These are phyloP conservation scores for Thraustochytrium sp. DNA, from an alignment of 352 stramenopile species.

Conservation along the genomic window DNA sequence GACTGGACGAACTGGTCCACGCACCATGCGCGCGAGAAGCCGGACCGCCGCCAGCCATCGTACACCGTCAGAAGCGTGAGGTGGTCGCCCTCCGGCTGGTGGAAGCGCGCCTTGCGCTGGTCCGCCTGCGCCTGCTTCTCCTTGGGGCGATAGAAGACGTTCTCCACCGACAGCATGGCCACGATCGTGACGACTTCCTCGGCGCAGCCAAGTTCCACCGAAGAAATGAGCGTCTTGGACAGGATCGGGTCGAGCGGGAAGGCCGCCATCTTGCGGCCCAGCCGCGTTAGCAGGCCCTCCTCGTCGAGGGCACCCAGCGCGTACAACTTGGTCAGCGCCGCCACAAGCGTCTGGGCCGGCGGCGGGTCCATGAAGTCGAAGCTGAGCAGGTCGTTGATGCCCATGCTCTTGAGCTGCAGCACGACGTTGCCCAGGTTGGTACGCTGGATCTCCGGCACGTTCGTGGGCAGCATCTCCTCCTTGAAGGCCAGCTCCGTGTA, in stretches of 20 bases:
- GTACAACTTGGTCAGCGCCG: slow-evolving; percentile 95
- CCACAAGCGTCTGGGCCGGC: slow-evolving; percentile 90
- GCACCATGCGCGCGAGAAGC: slow-evolving; percentile 98
- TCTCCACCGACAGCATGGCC: slow-evolving; percentile 96
- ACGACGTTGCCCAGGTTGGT: slow-evolving; percentile 97
- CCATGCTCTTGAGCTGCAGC: slow-evolving; percentile 98
- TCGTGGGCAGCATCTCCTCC: slow-evolving; percentile 89
- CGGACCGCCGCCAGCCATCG: slow-evolving; percentile 93
- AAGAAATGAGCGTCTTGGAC: slow-evolving; percentile 96
- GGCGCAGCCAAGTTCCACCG: slow-evolving; percentile 83
- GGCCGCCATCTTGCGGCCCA: slow-evolving; percentile 98
- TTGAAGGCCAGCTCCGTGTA: slow-evolving; percentile 99
- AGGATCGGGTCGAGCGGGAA: slow-evolving; percentile 98
- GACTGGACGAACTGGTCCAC: slow-evolving; percentile 99
- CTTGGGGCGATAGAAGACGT: slow-evolving; percentile 96
- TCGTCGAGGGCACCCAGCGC: slow-evolving; percentile 94
- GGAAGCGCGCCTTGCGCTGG: slow-evolving; percentile 98
- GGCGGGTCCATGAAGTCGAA: slow-evolving; percentile 99
- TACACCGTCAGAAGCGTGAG: slow-evolving; percentile 96
- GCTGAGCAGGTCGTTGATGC: slow-evolving; percentile 96
- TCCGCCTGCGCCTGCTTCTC: slow-evolving; percentile 98
- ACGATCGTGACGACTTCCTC: slow-evolving; percentile 99
- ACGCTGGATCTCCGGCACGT: slow-evolving; percentile 97
- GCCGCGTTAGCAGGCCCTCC: slow-evolving; percentile 80
- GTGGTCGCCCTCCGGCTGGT: slow-evolving; percentile 97